Evolutionary conservation across 139 green algal species (phyloP).

Genomic region (Picochlorum sp.): DNA sequence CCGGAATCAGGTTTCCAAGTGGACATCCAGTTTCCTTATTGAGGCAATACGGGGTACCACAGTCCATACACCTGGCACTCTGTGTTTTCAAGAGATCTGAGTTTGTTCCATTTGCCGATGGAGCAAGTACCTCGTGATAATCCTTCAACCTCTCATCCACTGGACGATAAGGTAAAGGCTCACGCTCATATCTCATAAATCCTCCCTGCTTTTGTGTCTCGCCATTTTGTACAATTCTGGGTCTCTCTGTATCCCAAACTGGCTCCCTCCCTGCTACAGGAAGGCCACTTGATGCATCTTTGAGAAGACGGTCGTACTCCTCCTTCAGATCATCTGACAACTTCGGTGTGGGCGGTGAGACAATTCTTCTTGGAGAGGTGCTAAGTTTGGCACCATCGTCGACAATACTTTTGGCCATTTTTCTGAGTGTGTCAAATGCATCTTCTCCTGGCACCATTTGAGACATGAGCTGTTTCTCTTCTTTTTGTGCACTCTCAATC

Average conservation of each 20-base stretch:
- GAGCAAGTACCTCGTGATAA: conserved; percentile 76
- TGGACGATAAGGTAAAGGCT: conserved; percentile 73
- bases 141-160: conserved; percentile 76
- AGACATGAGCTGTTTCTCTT: conserved; percentile 44
- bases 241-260: conserved; percentile 63
- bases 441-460: conserved; percentile 31
- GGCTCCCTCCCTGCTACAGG: conserved; percentile 32
- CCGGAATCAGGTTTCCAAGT: conserved; percentile 90
- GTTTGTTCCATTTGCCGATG: conserved; percentile 23
- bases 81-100: conserved; percentile 80
- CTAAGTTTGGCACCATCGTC: neutral
- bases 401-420: conserved; percentile 35
- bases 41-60: conserved; percentile 95
- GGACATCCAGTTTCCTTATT: conserved; percentile 71
- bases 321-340: conserved; percentile 16
- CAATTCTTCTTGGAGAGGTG: neutral
- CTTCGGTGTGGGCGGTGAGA: neutral
- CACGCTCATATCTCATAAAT: conserved; percentile 82
- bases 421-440: conserved; percentile 80
- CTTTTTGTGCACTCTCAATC: conserved; percentile 40
- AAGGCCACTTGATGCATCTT: conserved; percentile 46
- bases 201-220: conserved; percentile 65
- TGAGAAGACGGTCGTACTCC: conserved; percentile 35
- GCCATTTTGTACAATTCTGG: conserved; percentile 43
- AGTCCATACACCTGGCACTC: conserved; percentile 91